phyloP scores from a whole-genome alignment of 164 flowering plant species.

The Magnolia kwangsiensis region DNA sequence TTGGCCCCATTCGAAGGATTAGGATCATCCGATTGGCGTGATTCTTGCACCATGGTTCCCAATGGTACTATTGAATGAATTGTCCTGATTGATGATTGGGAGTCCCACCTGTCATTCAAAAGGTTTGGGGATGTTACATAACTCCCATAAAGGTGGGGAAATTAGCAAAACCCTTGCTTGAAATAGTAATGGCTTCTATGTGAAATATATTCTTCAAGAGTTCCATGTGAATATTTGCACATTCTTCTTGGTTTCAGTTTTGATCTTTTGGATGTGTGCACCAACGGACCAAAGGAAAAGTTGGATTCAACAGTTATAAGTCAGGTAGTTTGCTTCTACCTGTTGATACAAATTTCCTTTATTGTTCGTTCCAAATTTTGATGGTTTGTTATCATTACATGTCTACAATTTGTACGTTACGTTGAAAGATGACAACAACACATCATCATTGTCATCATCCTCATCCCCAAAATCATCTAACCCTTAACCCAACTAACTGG shows the following conservation, averaged over 20 bases:
- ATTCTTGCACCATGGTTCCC: too few species aligned
- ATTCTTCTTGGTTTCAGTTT: slow-evolving; percentile 36
- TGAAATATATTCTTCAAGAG: not conserved
- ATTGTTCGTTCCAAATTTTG: not conserved
- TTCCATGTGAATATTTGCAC: too few species aligned
- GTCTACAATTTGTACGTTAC: not conserved
- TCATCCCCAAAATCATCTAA: not conserved
- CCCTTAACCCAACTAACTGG: not conserved
- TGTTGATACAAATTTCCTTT: not conserved
- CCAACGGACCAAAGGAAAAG: slow-evolving; percentile 93
- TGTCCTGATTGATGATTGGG: too few species aligned
- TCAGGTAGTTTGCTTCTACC: slow-evolving; percentile 53
- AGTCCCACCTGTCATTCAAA: too few species aligned
- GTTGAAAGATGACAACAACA: not conserved
- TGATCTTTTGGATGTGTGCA: slow-evolving; percentile 85
- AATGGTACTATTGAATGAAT: too few species aligned
- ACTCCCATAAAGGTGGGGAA: too few species aligned
- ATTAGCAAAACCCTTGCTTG: not conserved
- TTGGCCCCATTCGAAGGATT: too few species aligned
- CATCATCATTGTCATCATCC: not conserved
- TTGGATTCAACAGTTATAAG: slow-evolving; percentile 91
- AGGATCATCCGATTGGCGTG: too few species aligned
- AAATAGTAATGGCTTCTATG: not conserved
- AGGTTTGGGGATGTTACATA: too few species aligned
- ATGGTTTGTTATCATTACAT: not conserved